phyloP scores from a whole-genome alignment of 2,329 filamentous ascomycete genomes.

The Acephala macrosclerotiorum region DNA sequence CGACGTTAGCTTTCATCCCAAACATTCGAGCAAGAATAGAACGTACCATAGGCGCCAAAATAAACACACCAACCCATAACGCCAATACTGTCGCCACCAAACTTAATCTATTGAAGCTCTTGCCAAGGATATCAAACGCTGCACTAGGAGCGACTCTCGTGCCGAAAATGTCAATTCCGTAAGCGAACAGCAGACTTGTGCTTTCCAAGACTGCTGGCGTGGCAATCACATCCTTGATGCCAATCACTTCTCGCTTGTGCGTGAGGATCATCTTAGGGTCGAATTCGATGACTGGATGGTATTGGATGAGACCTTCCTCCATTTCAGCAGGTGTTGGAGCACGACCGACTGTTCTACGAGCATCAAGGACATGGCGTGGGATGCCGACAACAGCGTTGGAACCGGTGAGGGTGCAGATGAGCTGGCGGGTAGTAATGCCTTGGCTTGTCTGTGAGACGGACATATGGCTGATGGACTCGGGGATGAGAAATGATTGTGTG shows the following conservation, averaged over 20 bases:
- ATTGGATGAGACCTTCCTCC: conserved; percentile 83
- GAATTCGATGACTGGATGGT: conserved; percentile 80
- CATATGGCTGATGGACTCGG: conserved; percentile 79
- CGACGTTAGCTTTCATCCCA: conserved; percentile 44
- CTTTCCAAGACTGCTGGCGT: conserved; percentile 86
- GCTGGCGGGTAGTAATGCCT: conserved; percentile 84
- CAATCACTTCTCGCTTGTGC: conserved; percentile 82
- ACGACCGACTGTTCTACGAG: conserved; percentile 83
- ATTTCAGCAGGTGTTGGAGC: conserved; percentile 81
- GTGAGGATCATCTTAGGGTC: conserved; percentile 83
- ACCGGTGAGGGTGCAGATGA: conserved; percentile 80
- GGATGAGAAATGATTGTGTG: conserved; percentile 82
- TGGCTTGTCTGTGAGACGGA: conserved; percentile 89
- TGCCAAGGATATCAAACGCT: conserved; percentile 90
- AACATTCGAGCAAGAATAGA: neutral
- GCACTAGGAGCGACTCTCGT: conserved; percentile 87
- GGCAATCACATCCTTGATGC: conserved; percentile 76
- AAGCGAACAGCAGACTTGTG: conserved; percentile 88
- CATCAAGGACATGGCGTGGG: conserved; percentile 80
- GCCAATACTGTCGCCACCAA: conserved; percentile 85
- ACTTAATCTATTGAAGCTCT: conserved; percentile 90
- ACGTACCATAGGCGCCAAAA: conserved; percentile 86
- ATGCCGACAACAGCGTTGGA: conserved; percentile 80
- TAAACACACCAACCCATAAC: conserved; percentile 76
- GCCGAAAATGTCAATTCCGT: conserved; percentile 87